Conservation (phyloP, 2,329 filamentous ascomycete genomes). For the Corniculantispora saksenae region DNA sequence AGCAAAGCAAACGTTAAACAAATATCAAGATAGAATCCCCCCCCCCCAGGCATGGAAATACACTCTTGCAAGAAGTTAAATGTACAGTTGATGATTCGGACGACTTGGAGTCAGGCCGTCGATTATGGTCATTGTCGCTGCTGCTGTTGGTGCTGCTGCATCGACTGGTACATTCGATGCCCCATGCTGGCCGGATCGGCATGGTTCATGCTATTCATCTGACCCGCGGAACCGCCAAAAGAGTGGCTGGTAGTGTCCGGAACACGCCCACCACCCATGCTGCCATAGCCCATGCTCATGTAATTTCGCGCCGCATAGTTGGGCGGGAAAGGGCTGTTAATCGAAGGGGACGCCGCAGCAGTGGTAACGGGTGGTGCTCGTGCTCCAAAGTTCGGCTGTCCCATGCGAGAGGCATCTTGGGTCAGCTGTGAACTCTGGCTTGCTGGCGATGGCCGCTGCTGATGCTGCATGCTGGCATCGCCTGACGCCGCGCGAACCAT, state of each 20-base stretch:
- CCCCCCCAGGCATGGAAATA: conserved; percentile 1
- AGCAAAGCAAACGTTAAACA: neutral
- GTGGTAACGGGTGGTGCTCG: conserved; percentile 6
- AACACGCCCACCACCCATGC: conserved; percentile 5
- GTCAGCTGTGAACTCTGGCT: conserved; percentile 8
- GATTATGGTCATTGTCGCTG: conserved; percentile 14
- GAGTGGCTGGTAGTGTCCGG: conserved; percentile 6
- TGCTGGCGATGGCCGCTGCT: conserved; percentile 13
- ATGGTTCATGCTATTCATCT: conserved; percentile 9
- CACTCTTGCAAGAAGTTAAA: neutral
- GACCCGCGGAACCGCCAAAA: conserved; percentile 15
- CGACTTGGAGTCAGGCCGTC: neutral
- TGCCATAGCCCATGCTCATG: conserved; percentile 14
- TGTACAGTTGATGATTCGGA: conserved; percentile 8
- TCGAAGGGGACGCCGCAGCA: conserved; percentile 11
- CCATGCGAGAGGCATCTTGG: conserved; percentile 14
- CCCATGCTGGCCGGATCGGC: conserved; percentile 16
- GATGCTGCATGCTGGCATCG: conserved; percentile 15
- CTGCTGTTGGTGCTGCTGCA: conserved; percentile 18
- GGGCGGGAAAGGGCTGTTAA: conserved; percentile 10
- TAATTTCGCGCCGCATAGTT: conserved; percentile 14
- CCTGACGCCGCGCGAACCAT: conserved; percentile 15
- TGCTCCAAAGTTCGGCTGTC: neutral
- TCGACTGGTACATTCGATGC: conserved; percentile 19
- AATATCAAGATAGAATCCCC: conserved; percentile 3